Percentiles rank a stretch among this genome's conserved stretches.
phyloP scores from a whole-genome alignment of 2,329 filamentous ascomycete species.

The Pyrenophora seminiperda region DNA sequence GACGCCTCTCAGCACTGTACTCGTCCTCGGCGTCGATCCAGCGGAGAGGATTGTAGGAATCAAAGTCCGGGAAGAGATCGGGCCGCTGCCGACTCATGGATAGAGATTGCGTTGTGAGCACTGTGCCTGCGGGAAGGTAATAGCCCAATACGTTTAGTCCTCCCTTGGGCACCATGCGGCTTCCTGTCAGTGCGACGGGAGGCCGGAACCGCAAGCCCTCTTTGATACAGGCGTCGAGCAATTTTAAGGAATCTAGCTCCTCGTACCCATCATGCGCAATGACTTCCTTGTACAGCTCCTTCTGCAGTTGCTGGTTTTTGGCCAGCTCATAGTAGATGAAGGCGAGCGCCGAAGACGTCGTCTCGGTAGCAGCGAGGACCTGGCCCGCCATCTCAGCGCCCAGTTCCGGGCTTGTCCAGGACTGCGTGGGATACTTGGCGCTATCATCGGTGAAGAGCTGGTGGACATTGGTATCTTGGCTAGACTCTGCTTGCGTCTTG shows the following conservation, averaged over 20 bases:
- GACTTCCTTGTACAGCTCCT: constrained; percentile 19
- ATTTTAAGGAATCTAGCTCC: constrained; percentile 25
- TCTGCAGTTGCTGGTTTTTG: constrained; percentile 22
- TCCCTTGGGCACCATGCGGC: constrained; percentile 21
- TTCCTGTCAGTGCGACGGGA: constrained; percentile 28
- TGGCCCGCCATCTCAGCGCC: constrained; percentile 29
- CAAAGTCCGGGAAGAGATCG: constrained; percentile 27
- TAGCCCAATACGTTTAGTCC: constrained; percentile 22
- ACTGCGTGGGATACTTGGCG: constrained; percentile 26
- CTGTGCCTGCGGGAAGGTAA: constrained; percentile 22
- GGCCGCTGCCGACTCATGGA: constrained; percentile 29
- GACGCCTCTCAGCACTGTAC: constrained; percentile 18
- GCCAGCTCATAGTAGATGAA: constrained; percentile 30
- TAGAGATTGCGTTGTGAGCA: constrained; percentile 23
- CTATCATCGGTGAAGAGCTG: constrained; percentile 19
- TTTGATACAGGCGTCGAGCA: constrained; percentile 25
- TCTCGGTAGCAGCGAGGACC: constrained; percentile 28
- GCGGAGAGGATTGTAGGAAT: constrained; percentile 22
- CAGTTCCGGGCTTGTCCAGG: constrained; percentile 23
- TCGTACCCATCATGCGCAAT: constrained; percentile 23
- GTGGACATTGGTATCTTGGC: constrained; percentile 21
- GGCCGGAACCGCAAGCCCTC: constrained; percentile 31
- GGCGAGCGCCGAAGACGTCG: constrained; percentile 25
- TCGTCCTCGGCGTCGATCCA: constrained; percentile 24
- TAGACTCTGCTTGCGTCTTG: constrained; percentile 4